phyloP scores from a whole-genome alignment of 352 stramenopile genomes.

The Globisporangium barbulae region DNA sequence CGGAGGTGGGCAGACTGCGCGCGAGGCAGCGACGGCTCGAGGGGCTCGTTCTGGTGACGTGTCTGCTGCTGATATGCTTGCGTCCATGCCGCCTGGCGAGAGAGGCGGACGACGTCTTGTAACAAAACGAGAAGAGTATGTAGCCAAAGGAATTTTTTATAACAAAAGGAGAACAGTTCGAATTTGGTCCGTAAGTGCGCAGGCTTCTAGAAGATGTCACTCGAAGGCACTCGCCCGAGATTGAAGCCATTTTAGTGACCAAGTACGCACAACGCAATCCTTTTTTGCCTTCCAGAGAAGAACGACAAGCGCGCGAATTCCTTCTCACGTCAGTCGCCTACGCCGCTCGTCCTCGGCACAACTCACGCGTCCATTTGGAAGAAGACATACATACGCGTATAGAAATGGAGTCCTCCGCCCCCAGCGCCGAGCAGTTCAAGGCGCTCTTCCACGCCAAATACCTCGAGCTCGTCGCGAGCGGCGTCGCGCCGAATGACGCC shows the following conservation, averaged over 20 bases:
- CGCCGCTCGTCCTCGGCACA: neutral
- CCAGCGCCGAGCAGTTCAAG: constrained; percentile 28
- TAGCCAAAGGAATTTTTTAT: too few relatives aligned
- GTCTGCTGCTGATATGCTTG: too few relatives aligned
- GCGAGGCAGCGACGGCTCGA: too few relatives aligned
- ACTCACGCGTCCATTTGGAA: neutral
- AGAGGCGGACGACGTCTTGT: too few relatives aligned
- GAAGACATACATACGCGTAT: neutral
- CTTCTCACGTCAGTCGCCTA: neutral
- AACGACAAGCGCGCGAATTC: neutral
- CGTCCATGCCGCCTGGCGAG: too few relatives aligned
- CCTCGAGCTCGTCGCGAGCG: constrained; percentile 41
- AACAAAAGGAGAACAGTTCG: too few relatives aligned
- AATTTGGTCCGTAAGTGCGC: too few relatives aligned
- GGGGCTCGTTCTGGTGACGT: too few relatives aligned
- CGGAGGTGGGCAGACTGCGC: too few relatives aligned
- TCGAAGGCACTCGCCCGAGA: neutral
- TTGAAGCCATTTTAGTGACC: constrained; percentile 2
- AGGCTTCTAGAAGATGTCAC: constrained; percentile 4
- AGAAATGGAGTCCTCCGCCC: neutral
- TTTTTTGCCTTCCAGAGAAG: neutral
- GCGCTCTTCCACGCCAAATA: constrained; percentile 56
- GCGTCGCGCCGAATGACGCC: constrained; percentile 57
- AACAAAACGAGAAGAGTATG: too few relatives aligned
- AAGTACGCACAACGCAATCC: neutral